These are phyloP conservation scores for Combretum micranthum DNA, from an alignment of 345 rosid species.

Conservation along the genomic window DNA sequence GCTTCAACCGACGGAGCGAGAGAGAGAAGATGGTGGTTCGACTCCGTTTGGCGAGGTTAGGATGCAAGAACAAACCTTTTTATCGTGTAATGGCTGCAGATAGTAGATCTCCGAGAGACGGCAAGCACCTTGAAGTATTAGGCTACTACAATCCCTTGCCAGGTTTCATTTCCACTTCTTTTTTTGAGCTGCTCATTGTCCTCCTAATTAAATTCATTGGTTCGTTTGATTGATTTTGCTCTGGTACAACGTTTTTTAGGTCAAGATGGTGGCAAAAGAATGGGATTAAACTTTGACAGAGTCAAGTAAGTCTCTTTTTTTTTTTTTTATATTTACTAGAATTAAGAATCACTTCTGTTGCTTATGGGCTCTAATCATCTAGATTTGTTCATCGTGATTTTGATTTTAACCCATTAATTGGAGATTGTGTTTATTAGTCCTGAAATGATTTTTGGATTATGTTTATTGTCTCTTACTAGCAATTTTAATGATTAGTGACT, in stretches of 20 bases:
- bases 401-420: not conserved
- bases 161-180: conserved; percentile 25
- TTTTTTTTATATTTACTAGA: not conserved
- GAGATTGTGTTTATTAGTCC: too few relatives aligned
- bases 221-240: not conserved
- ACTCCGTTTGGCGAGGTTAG: conserved; percentile 65
- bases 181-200: not conserved
- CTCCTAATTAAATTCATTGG: not conserved
- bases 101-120: conserved; percentile 81
- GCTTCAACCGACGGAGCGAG: not conserved
- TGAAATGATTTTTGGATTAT: too few relatives aligned
- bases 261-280: conserved; percentile 87
- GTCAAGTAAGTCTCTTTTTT: conserved; percentile 53
- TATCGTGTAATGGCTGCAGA: conserved; percentile 74
- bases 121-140: conserved; percentile 74
- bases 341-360: not conserved
- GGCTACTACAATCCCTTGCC: conserved; percentile 80
- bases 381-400: not conserved
- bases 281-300: conserved; percentile 89
- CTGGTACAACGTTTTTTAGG: conserved; percentile 25
- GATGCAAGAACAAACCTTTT: conserved; percentile 69
- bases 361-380: not conserved
- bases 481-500: too few relatives aligned
- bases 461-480: too few relatives aligned
- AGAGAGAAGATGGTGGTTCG: conserved; percentile 53